Conservation (phyloP, 2,329 filamentous ascomycete species). For the Ceratocystis diversiconidia region DNA sequence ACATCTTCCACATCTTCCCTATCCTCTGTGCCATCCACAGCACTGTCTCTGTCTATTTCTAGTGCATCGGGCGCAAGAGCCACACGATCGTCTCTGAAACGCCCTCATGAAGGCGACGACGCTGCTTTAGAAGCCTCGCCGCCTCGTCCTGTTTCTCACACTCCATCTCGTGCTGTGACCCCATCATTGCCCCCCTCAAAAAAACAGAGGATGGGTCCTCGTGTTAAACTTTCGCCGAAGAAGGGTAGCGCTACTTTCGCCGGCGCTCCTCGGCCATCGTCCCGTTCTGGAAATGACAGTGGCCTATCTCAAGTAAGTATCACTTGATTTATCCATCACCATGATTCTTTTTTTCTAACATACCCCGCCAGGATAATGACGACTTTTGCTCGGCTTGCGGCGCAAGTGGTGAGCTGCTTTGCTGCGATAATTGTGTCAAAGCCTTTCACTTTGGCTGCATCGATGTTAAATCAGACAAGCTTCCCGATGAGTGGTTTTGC, state of each 20-base stretch:
- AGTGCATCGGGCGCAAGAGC: background rate
- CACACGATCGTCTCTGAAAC: constrained; percentile 34
- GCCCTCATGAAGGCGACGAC: constrained; percentile 41
- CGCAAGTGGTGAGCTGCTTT: constrained; percentile 71
- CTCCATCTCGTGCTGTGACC: constrained; percentile 46
- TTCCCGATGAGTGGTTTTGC: constrained; percentile 75
- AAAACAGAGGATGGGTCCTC: constrained; percentile 46
- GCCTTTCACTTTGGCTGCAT: constrained; percentile 86
- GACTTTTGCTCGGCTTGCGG: constrained; percentile 82
- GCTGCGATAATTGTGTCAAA: constrained; percentile 82
- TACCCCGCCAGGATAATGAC: constrained; percentile 53
- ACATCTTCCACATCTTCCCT: background rate
- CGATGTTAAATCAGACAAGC: constrained; percentile 53
- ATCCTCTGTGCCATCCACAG: background rate
- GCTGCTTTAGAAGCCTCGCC: constrained; percentile 35
- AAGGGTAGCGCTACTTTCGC: constrained; percentile 56
- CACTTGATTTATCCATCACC: background rate
- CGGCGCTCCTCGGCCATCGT: constrained; percentile 51
- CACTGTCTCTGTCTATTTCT: constrained; percentile 8
- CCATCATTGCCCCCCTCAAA: constrained; percentile 43
- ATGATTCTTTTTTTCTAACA: background rate
- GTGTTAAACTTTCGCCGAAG: constrained; percentile 63
- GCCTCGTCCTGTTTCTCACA: constrained; percentile 33
- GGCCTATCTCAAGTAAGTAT: constrained; percentile 37
- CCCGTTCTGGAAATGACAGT: constrained; percentile 21